Conservation (phyloP, 2,329 filamentous ascomycete species). For the Alternaria arbusti region DNA sequence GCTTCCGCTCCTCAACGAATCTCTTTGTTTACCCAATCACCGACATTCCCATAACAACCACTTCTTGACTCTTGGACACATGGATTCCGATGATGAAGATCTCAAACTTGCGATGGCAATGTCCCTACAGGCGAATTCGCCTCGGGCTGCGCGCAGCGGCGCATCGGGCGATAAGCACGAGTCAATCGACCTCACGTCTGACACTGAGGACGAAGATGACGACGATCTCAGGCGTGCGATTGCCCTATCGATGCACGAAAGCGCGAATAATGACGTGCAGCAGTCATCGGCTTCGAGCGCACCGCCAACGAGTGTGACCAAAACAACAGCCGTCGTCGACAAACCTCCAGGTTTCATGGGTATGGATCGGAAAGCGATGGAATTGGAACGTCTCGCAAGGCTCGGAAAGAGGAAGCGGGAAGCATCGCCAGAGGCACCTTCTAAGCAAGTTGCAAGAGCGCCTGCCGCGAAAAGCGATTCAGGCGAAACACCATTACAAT, state of each 20-base stretch:
- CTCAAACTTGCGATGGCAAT: constrained; percentile 36
- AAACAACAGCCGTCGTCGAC: not conserved
- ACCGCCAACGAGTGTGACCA: not conserved
- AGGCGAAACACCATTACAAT: constrained; percentile 44
- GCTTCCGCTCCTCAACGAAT: not conserved
- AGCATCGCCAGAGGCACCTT: constrained; percentile 48
- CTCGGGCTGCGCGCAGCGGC: not conserved
- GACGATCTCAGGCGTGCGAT: constrained; percentile 36
- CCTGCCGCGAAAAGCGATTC: not conserved
- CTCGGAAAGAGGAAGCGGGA: constrained; percentile 66
- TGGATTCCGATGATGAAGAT: constrained; percentile 41
- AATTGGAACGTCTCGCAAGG: constrained; percentile 78
- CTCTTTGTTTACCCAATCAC: not conserved
- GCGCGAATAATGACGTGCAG: not conserved
- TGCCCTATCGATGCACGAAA: constrained; percentile 33
- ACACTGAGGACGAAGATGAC: constrained; percentile 26
- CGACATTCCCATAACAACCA: constrained; percentile 4
- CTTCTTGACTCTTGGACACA: not conserved
- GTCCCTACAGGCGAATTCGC: constrained; percentile 32
- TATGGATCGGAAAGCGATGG: constrained; percentile 82
- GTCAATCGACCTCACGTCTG: constrained; percentile 25
- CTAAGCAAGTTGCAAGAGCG: constrained; percentile 24
- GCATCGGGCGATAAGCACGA: not conserved
- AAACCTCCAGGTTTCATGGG: constrained; percentile 49
- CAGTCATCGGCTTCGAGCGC: not conserved